These are phyloP conservation scores for Plasmodium fragile DNA, from an alignment of 169 alveolate genomes.

Conservation along the genomic window DNA sequence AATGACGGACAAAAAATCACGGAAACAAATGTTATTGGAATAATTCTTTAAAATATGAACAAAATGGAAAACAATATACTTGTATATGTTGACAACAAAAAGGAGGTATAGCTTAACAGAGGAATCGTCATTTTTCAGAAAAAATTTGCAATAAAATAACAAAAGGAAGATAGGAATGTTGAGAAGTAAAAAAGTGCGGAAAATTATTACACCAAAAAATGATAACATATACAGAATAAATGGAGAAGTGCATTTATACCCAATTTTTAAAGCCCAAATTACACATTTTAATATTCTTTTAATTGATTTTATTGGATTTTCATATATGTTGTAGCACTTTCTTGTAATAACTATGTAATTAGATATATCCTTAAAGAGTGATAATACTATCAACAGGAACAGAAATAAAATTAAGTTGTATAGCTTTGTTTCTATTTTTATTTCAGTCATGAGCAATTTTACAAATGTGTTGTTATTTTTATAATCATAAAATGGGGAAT, in stretches of 20 bases:
- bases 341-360: slow-evolving; percentile 70
- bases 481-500: slow-evolving; percentile 13
- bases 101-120: slow-evolving; percentile 13
- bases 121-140: slow-evolving; percentile 44
- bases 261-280: slow-evolving; percentile 39
- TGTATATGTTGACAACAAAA: slow-evolving; percentile 19
- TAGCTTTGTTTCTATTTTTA: slow-evolving; percentile 53
- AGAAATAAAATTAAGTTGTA: slow-evolving; percentile 60
- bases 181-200: slow-evolving; percentile 45
- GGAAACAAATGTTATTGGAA: background rate
- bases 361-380: slow-evolving; percentile 46
- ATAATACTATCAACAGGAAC: slow-evolving; percentile 34
- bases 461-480: slow-evolving; percentile 39
- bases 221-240: slow-evolving; percentile 47
- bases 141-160: slow-evolving; percentile 29
- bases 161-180: slow-evolving; percentile 50
- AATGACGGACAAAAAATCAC: slow-evolving; percentile 14
- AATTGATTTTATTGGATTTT: slow-evolving; percentile 63
- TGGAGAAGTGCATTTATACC: slow-evolving; percentile 46
- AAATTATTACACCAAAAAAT: slow-evolving; percentile 14
- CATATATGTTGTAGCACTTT: slow-evolving; percentile 73
- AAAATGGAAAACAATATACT: slow-evolving; percentile 39
- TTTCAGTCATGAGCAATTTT: slow-evolving; percentile 66
- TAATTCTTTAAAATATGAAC: slow-evolving; percentile 48
- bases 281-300: slow-evolving; percentile 43